Conservation (phyloP, 2,329 filamentous ascomycete genomes). For the Incumbomyces lentus region DNA sequence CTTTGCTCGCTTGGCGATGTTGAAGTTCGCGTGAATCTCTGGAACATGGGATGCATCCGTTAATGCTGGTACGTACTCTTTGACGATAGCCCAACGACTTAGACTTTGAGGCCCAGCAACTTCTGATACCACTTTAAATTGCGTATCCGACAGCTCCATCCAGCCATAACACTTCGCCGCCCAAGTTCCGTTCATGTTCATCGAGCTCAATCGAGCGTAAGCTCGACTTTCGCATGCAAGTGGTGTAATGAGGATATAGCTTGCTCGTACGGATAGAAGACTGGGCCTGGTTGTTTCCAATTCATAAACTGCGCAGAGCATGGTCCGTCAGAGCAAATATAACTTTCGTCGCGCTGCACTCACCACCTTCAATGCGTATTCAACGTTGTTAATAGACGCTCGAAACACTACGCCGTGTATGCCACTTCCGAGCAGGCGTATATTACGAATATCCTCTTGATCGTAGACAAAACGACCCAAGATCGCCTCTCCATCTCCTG, state of each 20-base stretch:
- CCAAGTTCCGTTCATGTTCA: slow-evolving; percentile 6
- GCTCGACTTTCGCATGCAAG: slow-evolving; percentile 8
- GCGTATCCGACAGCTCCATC: too few relatives aligned
- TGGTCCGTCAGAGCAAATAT: not conserved
- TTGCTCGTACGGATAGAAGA: slow-evolving; percentile 4
- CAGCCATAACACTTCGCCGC: not conserved
- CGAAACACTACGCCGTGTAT: slow-evolving; percentile 8
- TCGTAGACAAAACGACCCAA: slow-evolving; percentile 8
- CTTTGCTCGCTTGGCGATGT: not conserved
- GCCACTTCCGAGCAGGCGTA: slow-evolving; percentile 2
- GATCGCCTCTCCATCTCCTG: not conserved
- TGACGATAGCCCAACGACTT: slow-evolving; percentile 9
- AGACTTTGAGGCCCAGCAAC: not conserved
- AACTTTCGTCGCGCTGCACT: not conserved
- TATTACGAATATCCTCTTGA: slow-evolving; percentile 5
- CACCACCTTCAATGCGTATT: slow-evolving; percentile 11
- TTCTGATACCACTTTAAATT: too few relatives aligned
- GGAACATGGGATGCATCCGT: not conserved
- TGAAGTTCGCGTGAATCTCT: slow-evolving; percentile 4
- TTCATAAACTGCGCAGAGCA: slow-evolving; percentile 6
- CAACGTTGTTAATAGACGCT: slow-evolving; percentile 3
- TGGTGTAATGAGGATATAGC: slow-evolving; percentile 2
- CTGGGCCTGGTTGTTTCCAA: slow-evolving; percentile 9
- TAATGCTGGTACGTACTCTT: slow-evolving; percentile 5
- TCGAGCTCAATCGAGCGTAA: slow-evolving; percentile 8